These are phyloP conservation scores for Spergularia bocconei DNA, from an alignment of 148 eudicot species.

Conservation along the genomic window DNA sequence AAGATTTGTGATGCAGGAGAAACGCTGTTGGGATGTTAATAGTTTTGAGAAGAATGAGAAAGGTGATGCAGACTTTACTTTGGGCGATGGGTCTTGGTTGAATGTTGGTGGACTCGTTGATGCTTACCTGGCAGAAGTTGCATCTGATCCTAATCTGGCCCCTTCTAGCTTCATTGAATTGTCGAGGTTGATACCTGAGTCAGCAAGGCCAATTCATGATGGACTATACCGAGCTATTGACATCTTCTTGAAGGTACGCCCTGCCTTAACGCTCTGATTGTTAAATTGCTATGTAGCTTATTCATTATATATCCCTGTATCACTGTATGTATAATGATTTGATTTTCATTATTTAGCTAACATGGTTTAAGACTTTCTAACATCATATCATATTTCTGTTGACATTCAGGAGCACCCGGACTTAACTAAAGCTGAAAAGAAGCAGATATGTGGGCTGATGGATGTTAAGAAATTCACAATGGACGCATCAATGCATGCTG, in stretches of 20 bases:
- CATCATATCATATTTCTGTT: background rate
- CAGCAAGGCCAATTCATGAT: slow-evolving; percentile 77
- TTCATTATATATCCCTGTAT: no score
- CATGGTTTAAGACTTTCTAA: background rate
- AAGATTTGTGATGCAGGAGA: slow-evolving; percentile 44
- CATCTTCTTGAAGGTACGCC: slow-evolving; percentile 62
- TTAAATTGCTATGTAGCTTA: background rate
- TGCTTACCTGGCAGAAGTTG: slow-evolving; percentile 63
- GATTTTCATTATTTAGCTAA: no score
- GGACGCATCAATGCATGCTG: slow-evolving; percentile 75
- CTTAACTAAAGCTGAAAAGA: slow-evolving; percentile 60
- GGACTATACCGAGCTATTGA: slow-evolving; percentile 72
- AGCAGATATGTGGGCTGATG: slow-evolving; percentile 67
- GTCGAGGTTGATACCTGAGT: slow-evolving; percentile 56
- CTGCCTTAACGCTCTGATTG: background rate
- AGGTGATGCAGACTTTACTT: slow-evolving; percentile 26
- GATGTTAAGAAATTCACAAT: slow-evolving; percentile 65
- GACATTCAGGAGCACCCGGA: slow-evolving; percentile 58
- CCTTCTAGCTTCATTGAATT: slow-evolving; percentile 47
- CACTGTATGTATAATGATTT: no score
- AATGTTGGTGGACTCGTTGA: slow-evolving; percentile 64
- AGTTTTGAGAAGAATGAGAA: slow-evolving; percentile 31
- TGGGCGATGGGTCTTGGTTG: slow-evolving; percentile 46
- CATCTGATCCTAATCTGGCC: slow-evolving; percentile 53
- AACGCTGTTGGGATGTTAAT: slow-evolving; percentile 32